Conservation (phyloP, 2,329 filamentous ascomycete genomes). For the Geoglossum cookeanum region DNA sequence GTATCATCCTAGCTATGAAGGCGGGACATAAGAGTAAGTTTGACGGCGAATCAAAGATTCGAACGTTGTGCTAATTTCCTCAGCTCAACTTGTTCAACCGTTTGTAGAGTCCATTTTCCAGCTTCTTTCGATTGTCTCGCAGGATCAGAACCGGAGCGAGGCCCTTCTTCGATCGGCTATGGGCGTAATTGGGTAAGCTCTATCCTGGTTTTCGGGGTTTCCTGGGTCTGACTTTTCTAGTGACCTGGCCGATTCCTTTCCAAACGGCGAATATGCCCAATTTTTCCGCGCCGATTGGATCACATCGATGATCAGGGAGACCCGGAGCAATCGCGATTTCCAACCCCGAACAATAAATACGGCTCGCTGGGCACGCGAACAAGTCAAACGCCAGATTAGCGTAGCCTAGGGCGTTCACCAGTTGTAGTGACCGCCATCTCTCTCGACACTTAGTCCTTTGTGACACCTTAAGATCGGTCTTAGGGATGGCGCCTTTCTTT, state of each 20-base stretch:
- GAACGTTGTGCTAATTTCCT: constrained; percentile 6
- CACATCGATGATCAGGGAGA: constrained; percentile 76
- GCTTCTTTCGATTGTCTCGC: constrained; percentile 60
- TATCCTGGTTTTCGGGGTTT: constrained; percentile 1
- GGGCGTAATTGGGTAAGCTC: constrained; percentile 80
- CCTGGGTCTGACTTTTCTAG: constrained; percentile 30
- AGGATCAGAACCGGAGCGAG: constrained; percentile 78
- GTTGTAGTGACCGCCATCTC: constrained; percentile 3
- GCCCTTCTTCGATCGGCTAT: constrained; percentile 82
- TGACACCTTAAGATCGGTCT: not conserved
- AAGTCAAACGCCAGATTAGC: constrained; percentile 77
- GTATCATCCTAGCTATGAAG: constrained; percentile 90
- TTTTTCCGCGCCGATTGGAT: constrained; percentile 88
- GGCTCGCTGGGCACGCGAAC: constrained; percentile 90
- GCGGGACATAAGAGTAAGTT: constrained; percentile 52
- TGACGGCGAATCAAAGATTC: constrained; percentile 14
- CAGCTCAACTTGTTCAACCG: constrained; percentile 51
- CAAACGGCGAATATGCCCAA: constrained; percentile 65
- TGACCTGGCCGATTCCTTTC: constrained; percentile 86
- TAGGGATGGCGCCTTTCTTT: constrained; percentile 6
- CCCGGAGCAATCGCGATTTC: constrained; percentile 75
- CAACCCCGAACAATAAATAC: constrained; percentile 73
- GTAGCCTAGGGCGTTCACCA: constrained; percentile 20
- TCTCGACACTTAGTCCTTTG: not conserved
- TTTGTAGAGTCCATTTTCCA: constrained; percentile 77